These are phyloP conservation scores for Cylindrotheca closterium DNA, from an alignment of 108 stramenopile species.

Conservation along the genomic window DNA sequence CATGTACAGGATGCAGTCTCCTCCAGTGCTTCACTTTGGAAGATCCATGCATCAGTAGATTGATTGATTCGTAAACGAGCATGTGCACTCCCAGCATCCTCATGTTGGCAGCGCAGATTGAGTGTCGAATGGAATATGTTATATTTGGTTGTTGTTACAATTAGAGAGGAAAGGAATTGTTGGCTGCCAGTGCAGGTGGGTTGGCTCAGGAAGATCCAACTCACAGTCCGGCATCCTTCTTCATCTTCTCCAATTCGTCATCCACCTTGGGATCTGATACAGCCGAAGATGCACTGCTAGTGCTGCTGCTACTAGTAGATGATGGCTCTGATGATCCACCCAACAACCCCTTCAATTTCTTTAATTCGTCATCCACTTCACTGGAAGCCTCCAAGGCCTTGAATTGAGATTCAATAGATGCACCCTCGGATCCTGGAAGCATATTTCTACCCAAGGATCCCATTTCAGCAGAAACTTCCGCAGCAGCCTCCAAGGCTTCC, in stretches of 20 bases:
- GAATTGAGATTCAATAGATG: slow-evolving; percentile 85
- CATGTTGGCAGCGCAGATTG: too few relatives aligned
- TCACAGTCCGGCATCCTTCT: slow-evolving; percentile 46
- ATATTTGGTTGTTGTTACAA: too few relatives aligned
- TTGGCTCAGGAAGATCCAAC: too few relatives aligned
- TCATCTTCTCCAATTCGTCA: slow-evolving; percentile 88
- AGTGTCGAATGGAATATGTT: too few relatives aligned
- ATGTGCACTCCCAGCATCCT: too few relatives aligned
- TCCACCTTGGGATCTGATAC: slow-evolving; percentile 48
- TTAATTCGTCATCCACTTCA: slow-evolving; percentile 87
- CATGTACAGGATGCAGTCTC: too few relatives aligned
- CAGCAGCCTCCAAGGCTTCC: slow-evolving; percentile 89
- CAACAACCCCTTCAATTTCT: slow-evolving; percentile 83
- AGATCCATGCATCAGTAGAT: too few relatives aligned
- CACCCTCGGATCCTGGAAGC: slow-evolving; percentile 68
- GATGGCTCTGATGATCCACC: slow-evolving; percentile 8
- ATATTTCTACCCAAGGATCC: slow-evolving; percentile 47
- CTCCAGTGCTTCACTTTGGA: too few relatives aligned
- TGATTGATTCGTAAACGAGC: too few relatives aligned
- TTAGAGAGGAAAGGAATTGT: too few relatives aligned
- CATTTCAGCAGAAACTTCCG: slow-evolving; percentile 94
- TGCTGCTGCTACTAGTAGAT: slow-evolving; percentile 9
- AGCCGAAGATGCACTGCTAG: slow-evolving; percentile 2
- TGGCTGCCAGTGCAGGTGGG: too few relatives aligned
- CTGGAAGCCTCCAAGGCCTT: slow-evolving; percentile 75